These are phyloP conservation scores for Massarina eburnea DNA, from an alignment of 2,329 filamentous ascomycete species.

Conservation along the genomic window DNA sequence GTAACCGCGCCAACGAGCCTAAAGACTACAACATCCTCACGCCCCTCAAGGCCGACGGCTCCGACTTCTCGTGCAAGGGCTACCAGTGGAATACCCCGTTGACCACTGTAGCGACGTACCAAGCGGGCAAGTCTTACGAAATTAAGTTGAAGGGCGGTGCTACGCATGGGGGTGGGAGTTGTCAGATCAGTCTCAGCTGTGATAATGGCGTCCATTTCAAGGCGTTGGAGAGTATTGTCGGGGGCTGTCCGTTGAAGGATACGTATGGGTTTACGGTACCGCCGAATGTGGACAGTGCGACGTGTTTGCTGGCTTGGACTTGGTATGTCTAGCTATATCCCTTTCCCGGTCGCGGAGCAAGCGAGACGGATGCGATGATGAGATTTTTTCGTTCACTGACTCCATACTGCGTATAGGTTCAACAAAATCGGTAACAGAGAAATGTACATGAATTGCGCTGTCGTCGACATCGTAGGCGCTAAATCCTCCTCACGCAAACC, in stretches of 20 bases:
- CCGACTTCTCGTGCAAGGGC: constrained; percentile 77
- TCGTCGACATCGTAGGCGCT: constrained; percentile 64
- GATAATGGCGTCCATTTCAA: constrained; percentile 70
- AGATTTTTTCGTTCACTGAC: not conserved
- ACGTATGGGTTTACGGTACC: constrained; percentile 69
- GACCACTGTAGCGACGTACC: constrained; percentile 61
- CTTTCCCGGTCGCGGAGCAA: not conserved
- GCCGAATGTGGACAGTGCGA: constrained; percentile 58
- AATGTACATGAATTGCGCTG: constrained; percentile 86
- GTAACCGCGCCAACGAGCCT: constrained; percentile 46
- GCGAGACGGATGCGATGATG: not conserved
- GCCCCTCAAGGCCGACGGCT: constrained; percentile 62
- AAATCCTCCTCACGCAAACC: constrained; percentile 57
- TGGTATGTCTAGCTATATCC: constrained; percentile 25
- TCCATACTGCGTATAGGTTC: constrained; percentile 45
- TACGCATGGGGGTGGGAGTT: constrained; percentile 70
- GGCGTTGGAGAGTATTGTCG: constrained; percentile 66
- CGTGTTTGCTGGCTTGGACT: constrained; percentile 72
- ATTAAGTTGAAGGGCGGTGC: constrained; percentile 64
- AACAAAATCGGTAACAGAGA: constrained; percentile 77
- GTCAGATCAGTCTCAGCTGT: constrained; percentile 74
- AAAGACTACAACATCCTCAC: constrained; percentile 71
- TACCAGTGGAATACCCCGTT: constrained; percentile 56
- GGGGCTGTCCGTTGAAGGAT: constrained; percentile 55
- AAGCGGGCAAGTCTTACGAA: constrained; percentile 63